Base-by-base conservation (phyloP, 2,329 filamentous ascomycete genomes). In the Albophoma yamanashiensis region DNA sequence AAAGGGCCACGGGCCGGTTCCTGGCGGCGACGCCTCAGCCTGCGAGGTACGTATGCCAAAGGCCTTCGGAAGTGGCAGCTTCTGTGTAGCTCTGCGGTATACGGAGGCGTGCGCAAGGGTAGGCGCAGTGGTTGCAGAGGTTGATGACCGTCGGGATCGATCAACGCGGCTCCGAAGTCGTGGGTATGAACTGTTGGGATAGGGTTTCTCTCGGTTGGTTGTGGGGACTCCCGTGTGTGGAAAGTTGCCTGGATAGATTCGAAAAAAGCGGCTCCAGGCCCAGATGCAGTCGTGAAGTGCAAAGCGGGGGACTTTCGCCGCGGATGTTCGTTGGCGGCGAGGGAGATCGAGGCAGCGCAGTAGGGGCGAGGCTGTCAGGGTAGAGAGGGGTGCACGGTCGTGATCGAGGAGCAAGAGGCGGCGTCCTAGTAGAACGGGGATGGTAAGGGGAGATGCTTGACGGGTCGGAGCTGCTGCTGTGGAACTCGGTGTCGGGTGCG, bases 1-100 rank as follows among this genome's bases (percentile, higher is more conserved):
- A 66, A 66, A 72, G 68, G 55, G 72, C 69, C 71, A 60, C 63
- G 58, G 61, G 40, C 45, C 66, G 68, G 64, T 70, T 67, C 62
- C 67, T 59, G 64, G 64, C 66, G 55, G 58, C 60, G 56, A 63
- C 36, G 57, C 40, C 61, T 56, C 58, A 40, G 39, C 25, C 12
- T n/a, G 53, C 55, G 52, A 45, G 59, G 42, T 61, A 39, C 39
- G 57, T 47, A 47, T 15, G 43, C 47, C 55, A 31, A 42, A n/a
- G 40, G 50, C 40, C 31, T 22, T 38, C 17, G 6, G 11, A 38
- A 5, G 20, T 31, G 4, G 27, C 2, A 31, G 14, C 8, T 14
- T n/a, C 11, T 9, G 47, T 20, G 47, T 17, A 53, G 50, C 50
- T 53, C 1, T 53, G 31, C 50, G 25, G 31, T 53, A 17, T 34